Evolutionary conservation across 106 monocot genomes (phyloP).

Genomic region (Phalaenopsis equestris): DNA sequence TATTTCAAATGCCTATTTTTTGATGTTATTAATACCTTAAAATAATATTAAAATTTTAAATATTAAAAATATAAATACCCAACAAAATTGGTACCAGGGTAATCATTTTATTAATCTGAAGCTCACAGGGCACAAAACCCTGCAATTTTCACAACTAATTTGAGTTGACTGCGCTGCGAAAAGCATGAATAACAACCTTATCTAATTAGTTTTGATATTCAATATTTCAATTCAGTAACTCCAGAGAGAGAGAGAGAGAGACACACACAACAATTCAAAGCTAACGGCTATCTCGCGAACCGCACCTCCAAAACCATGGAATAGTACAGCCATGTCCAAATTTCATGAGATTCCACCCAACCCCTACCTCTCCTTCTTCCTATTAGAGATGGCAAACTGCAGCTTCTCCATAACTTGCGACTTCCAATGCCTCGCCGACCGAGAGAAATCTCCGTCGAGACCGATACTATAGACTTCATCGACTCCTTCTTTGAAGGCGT

Average conservation of each 20-base stretch:
- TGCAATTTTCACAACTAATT: background rate
- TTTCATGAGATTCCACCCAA: conserved; percentile 2
- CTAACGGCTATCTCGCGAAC: conserved; percentile 2
- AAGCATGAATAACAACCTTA: conserved; percentile 1
- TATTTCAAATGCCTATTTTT: too few species aligned
- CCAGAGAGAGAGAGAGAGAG: conserved; percentile 4
- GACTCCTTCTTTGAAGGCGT: conserved; percentile 35
- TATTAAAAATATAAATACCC: too few species aligned
- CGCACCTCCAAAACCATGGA: conserved; percentile 1
- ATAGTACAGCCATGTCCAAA: conserved; percentile 1
- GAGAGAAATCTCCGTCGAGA: conserved; percentile 3
- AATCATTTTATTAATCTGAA: too few species aligned
- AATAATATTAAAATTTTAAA: too few species aligned
- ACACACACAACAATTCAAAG: background rate
- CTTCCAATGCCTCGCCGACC: conserved; percentile 10
- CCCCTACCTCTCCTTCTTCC: background rate
- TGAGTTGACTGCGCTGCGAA: background rate
- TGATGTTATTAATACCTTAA: too few species aligned
- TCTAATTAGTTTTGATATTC: background rate
- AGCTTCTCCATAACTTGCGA: background rate
- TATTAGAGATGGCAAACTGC: background rate
- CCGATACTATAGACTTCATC: conserved; percentile 26
- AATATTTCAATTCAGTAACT: background rate
- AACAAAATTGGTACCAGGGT: too few species aligned
- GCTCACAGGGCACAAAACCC: too few species aligned